These are phyloP conservation scores for Cornus controversa DNA, from an alignment of 148 eudicot genomes.

Conservation along the genomic window DNA sequence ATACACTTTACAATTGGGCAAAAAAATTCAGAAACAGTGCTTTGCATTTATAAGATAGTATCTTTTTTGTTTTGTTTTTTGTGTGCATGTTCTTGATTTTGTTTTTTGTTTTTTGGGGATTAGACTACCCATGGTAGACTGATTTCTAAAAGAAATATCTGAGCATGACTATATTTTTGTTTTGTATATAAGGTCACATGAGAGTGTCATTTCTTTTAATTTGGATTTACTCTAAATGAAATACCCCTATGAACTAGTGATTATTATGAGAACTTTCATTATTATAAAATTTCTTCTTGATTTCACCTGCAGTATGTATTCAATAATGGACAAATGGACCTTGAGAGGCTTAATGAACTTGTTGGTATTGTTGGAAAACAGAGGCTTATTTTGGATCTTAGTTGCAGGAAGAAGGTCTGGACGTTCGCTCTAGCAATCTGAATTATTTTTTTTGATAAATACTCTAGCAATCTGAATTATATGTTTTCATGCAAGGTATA, in stretches of 20 bases:
- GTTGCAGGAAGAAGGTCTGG: conserved; percentile 93
- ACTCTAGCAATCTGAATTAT: too few relatives aligned
- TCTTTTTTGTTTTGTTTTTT: too few relatives aligned
- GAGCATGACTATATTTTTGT: background rate
- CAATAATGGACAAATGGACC: conserved; percentile 84
- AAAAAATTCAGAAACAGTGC: too few relatives aligned
- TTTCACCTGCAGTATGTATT: conserved; percentile 79
- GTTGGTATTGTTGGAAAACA: conserved; percentile 64
- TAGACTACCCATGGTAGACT: background rate
- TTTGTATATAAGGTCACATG: background rate
- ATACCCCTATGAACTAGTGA: background rate
- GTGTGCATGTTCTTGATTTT: background rate
- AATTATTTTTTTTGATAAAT: too few relatives aligned
- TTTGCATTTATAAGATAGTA: too few relatives aligned
- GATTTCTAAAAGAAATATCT: background rate
- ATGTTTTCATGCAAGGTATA: background rate
- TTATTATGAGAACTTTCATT: background rate
- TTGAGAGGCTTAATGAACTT: conserved; percentile 84
- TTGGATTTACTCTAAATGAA: background rate
- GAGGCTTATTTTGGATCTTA: conserved; percentile 88
- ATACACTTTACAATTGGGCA: too few relatives aligned
- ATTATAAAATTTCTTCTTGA: conserved; percentile 11
- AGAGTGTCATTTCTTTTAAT: background rate
- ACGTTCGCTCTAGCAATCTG: too few relatives aligned
- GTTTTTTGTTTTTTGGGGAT: background rate